Conservation (phyloP, 805 yeast genomes). For the Pichia nanzhaoensis region DNA sequence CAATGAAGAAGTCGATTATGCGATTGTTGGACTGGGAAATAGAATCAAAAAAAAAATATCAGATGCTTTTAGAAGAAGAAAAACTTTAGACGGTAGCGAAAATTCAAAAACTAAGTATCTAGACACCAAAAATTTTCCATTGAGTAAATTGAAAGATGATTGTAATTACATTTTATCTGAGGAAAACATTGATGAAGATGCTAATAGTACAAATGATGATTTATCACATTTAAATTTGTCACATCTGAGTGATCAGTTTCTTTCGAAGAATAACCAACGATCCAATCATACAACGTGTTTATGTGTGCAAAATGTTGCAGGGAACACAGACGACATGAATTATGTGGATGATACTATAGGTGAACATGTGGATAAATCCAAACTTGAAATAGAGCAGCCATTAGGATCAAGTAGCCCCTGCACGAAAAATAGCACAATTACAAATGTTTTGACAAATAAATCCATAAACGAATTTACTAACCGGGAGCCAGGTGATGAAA, state of each 20-base stretch:
- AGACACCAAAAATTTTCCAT: not conserved
- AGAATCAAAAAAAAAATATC: slow-evolving; percentile 48
- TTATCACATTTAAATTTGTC: slow-evolving; percentile 1
- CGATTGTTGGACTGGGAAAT: slow-evolving; percentile 76
- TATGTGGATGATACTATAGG: too few relatives aligned
- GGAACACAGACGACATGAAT: too few relatives aligned
- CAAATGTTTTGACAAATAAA: too few relatives aligned
- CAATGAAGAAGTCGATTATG: slow-evolving; percentile 63
- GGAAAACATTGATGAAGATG: slow-evolving; percentile 1
- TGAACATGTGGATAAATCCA: too few relatives aligned
- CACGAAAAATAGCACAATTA: not conserved
- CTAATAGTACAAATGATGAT: too few relatives aligned
- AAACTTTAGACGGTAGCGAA: not conserved
- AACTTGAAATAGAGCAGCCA: not conserved
- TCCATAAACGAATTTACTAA: too few relatives aligned
- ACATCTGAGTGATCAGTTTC: not conserved
- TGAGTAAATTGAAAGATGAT: slow-evolving; percentile 11
- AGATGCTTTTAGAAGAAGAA: slow-evolving; percentile 29
- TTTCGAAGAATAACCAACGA: not conserved
- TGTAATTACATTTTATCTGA: slow-evolving; percentile 17
- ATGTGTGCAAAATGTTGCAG: not conserved
- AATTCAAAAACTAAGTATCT: not conserved
- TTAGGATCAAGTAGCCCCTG: not conserved
- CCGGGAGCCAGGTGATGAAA: too few relatives aligned
- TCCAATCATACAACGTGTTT: not conserved